Percentiles rank a stretch among this genome's conserved stretches.
phyloP scores from a whole-genome alignment of 2,329 filamentous ascomycete species.

The Aureobasidium namibiae region DNA sequence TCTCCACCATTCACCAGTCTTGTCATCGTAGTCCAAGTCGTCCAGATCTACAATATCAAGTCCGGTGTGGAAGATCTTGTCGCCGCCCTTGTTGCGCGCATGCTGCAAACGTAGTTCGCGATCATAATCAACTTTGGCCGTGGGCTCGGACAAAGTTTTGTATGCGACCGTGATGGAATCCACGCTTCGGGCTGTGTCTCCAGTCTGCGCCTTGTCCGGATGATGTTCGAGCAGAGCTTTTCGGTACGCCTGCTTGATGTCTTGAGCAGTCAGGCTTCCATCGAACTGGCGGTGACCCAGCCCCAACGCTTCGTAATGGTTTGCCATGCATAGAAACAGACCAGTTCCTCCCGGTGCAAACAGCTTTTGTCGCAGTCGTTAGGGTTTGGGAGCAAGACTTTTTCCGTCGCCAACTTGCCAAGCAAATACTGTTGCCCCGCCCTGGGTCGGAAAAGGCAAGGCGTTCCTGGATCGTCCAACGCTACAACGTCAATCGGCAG shows the following conservation, averaged over 20 bases:
- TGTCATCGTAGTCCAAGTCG: constrained; percentile 40
- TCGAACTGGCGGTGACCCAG: constrained; percentile 18
- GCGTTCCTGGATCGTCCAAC: constrained; percentile 8
- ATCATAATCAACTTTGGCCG: constrained; percentile 42
- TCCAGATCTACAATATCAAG: constrained; percentile 52
- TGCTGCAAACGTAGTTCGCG: constrained; percentile 30
- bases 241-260: constrained; percentile 49
- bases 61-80: constrained; percentile 35
- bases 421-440: constrained; percentile 7
- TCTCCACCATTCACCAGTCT: constrained; percentile 38
- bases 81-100: constrained; percentile 26
- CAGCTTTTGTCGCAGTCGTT: background rate
- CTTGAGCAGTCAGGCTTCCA: constrained; percentile 19
- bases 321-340: constrained; percentile 12
- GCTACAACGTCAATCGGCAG: constrained; percentile 1
- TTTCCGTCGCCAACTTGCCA: constrained; percentile 5
- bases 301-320: constrained; percentile 25
- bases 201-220: constrained; percentile 43
- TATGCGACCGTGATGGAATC: constrained; percentile 55
- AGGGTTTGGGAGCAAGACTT: background rate
- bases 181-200: constrained; percentile 32
- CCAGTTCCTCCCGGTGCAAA: background rate
- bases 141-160: constrained; percentile 41
- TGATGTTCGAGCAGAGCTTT: constrained; percentile 49
- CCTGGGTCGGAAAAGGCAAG: background rate